Percentiles rank a stretch among this genome's conserved stretches.
Evolutionary conservation across 169 alveolate species (phyloP).

Genomic region (Babesia gibsoni): DNA sequence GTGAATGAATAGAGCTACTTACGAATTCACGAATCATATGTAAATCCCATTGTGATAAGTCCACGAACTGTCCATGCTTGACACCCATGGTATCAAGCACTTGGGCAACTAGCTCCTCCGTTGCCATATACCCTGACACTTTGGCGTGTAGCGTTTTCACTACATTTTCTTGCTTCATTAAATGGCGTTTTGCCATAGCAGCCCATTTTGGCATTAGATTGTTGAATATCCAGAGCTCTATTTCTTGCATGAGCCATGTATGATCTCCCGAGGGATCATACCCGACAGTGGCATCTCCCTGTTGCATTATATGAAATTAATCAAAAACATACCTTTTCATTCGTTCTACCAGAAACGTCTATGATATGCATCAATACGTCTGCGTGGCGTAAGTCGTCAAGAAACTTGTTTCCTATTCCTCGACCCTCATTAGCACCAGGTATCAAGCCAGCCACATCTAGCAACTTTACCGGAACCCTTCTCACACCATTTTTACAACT

Average conservation of each 20-base stretch:
- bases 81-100: slow-evolving; percentile 50
- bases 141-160: slow-evolving; percentile 52
- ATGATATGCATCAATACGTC: slow-evolving; percentile 97
- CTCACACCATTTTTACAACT: slow-evolving; percentile 61
- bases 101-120: slow-evolving; percentile 34
- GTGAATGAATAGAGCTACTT: neutral
- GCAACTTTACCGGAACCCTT: slow-evolving; percentile 91
- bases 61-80: slow-evolving; percentile 51
- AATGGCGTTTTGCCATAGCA: slow-evolving; percentile 63
- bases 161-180: slow-evolving; percentile 46
- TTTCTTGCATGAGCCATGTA: slow-evolving; percentile 72
- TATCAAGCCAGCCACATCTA: slow-evolving; percentile 98
- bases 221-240: slow-evolving; percentile 77
- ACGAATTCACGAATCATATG: slow-evolving; percentile 46
- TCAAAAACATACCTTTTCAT: slow-evolving; percentile 63
- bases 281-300: slow-evolving; percentile 74
- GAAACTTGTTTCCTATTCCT: slow-evolving; percentile 97
- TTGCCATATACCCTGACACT: slow-evolving; percentile 69
- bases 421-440: slow-evolving; percentile 97
- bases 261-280: slow-evolving; percentile 77
- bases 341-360: slow-evolving; percentile 75
- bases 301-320: neutral
- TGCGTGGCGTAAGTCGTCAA: slow-evolving; percentile 92
- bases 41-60: slow-evolving; percentile 56
- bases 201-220: slow-evolving; percentile 70